Evolutionary conservation across 805 yeast species (phyloP).

Genomic region (Candida railenensis): DNA sequence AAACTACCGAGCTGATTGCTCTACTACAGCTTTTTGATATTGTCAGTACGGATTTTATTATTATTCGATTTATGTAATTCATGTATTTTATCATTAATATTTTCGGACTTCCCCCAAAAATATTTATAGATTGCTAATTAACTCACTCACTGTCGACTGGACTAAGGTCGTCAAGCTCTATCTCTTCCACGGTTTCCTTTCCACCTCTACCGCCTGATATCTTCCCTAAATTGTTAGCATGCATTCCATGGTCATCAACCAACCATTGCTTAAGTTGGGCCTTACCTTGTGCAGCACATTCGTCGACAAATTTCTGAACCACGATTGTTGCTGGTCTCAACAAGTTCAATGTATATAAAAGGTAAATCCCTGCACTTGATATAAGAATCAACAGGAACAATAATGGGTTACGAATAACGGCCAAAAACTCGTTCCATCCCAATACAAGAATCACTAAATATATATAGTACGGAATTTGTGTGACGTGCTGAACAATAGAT

Average conservation of each 20-base stretch:
- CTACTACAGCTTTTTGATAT: no score
- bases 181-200: constrained; percentile 9
- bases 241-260: constrained; percentile 45
- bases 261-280: constrained; percentile 59
- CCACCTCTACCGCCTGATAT: constrained; percentile 12
- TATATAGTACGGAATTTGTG: constrained; percentile 83
- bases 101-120: no score
- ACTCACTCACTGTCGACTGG: not conserved
- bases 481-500: constrained; percentile 71
- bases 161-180: constrained; percentile 16
- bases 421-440: constrained; percentile 96
- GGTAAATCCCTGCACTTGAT: constrained; percentile 58
- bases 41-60: no score
- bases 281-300: constrained; percentile 56
- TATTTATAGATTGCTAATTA: not conserved
- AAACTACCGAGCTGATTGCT: no score
- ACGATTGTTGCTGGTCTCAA: constrained; percentile 74
- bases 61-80: no score
- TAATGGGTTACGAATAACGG: constrained; percentile 83
- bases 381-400: constrained; percentile 63
- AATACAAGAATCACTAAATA: constrained; percentile 69
- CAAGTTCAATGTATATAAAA: constrained; percentile 67
- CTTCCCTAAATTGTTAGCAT: constrained; percentile 17
- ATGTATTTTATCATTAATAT: no score
- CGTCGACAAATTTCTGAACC: constrained; percentile 54